Conservation (phyloP, 2,329 filamentous ascomycete species). For the Aspergillus puulaauensis region DNA sequence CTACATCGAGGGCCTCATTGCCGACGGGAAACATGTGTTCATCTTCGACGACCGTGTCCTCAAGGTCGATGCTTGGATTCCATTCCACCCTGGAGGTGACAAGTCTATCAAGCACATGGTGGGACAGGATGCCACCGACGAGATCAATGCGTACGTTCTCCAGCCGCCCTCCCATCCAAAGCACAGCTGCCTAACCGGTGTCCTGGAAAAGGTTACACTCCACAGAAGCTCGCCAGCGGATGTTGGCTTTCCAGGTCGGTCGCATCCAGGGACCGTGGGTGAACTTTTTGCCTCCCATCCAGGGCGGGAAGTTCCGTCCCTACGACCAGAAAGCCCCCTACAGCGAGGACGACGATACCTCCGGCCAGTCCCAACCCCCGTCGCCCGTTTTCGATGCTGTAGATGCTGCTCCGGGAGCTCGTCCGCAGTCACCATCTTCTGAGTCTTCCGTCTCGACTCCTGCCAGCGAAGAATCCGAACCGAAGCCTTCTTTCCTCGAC, state of each 20-base stretch:
- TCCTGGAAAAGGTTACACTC: conserved; percentile 70
- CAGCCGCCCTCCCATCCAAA: conserved; percentile 1
- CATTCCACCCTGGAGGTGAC: conserved; percentile 87
- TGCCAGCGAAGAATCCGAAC: conserved; percentile 25
- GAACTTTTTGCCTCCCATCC: conserved; percentile 88
- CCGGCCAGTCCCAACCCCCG: conserved; percentile 56
- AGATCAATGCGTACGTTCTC: conserved; percentile 76
- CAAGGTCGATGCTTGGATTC: conserved; percentile 84
- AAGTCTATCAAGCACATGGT: conserved; percentile 93
- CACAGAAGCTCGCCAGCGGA: conserved; percentile 68
- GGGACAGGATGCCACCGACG: conserved; percentile 89
- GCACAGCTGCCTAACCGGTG: conserved; percentile 14
- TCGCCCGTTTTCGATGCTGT: conserved; percentile 61
- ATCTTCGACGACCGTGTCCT: conserved; percentile 79
- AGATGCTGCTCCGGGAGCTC: conserved; percentile 38
- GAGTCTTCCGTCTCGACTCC: conserved; percentile 31
- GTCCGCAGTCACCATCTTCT: conserved; percentile 33
- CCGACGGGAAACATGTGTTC: conserved; percentile 74
- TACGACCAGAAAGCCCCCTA: conserved; percentile 48
- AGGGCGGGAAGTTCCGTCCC: conserved; percentile 74
- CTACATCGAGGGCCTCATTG: conserved; percentile 79
- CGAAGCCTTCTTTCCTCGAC: conserved; percentile 65
- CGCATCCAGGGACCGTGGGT: conserved; percentile 76
- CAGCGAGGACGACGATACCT: conserved; percentile 33
- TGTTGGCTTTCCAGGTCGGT: conserved; percentile 82